phyloP scores from a whole-genome alignment of 2,329 filamentous ascomycete species.

The Coleophoma cylindrospora region DNA sequence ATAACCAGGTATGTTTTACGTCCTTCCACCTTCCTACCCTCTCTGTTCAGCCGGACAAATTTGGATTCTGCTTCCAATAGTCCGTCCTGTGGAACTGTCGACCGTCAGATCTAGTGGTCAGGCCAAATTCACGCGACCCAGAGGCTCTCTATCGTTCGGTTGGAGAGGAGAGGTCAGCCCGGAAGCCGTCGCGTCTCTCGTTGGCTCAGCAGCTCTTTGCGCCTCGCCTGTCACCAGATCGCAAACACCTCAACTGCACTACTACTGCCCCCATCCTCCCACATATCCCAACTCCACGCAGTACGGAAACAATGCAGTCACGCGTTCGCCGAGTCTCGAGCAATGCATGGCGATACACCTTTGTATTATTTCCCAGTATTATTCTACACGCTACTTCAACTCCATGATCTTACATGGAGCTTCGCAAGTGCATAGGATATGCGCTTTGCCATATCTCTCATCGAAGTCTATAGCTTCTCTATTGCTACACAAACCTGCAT shows the following conservation, averaged over 20 bases:
- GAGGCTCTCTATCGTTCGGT: slow-evolving; percentile 23
- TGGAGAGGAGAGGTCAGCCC: slow-evolving; percentile 14
- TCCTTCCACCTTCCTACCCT: slow-evolving; percentile 4
- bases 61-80: slow-evolving; percentile 4
- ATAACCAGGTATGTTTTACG: slow-evolving; percentile 18
- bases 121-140: slow-evolving; percentile 19
- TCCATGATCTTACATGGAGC: not conserved
- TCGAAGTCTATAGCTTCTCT: slow-evolving; percentile 12
- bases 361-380: too few species aligned
- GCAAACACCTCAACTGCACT: slow-evolving; percentile 19
- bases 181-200: slow-evolving; percentile 17
- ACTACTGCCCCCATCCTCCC: slow-evolving; percentile 11
- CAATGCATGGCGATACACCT: too few species aligned
- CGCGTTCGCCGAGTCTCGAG: not conserved
- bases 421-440: slow-evolving; percentile 9
- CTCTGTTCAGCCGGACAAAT: not conserved
- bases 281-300: slow-evolving; percentile 17
- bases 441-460: slow-evolving; percentile 19
- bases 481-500: slow-evolving; percentile 19
- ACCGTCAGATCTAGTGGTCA: slow-evolving; percentile 11
- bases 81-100: slow-evolving; percentile 16
- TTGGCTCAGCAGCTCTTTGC: slow-evolving; percentile 11
- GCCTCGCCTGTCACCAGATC: slow-evolving; percentile 21
- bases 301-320: slow-evolving; percentile 7
- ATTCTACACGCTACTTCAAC: too few species aligned